Conservation (phyloP, 371 early-diverging fungal genomes). For the Mucor mucedo region DNA sequence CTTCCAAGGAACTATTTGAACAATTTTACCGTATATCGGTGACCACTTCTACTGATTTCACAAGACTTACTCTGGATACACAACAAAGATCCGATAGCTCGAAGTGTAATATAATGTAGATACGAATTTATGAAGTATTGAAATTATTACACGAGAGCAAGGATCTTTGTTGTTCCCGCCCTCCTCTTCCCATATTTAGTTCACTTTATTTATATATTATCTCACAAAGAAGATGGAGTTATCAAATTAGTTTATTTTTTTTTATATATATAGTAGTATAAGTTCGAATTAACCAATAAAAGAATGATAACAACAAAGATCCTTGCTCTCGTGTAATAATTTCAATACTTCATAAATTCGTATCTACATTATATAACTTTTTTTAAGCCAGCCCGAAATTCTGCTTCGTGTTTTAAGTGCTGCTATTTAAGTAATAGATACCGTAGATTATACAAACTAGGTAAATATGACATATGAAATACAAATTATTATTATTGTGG, state of each 20-base stretch:
- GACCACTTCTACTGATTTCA: conserved; percentile 31
- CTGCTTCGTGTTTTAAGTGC: too few relatives aligned
- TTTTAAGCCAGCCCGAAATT: too few relatives aligned
- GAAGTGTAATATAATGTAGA: conserved; percentile 13
- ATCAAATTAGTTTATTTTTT: too few relatives aligned
- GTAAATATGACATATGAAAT: too few relatives aligned
- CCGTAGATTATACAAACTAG: too few relatives aligned
- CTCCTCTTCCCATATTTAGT: conserved; percentile 15
- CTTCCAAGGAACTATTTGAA: conserved; percentile 7
- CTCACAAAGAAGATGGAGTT: too few relatives aligned
- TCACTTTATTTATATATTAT: too few relatives aligned
- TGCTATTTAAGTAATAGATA: too few relatives aligned
- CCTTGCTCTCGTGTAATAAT: conserved; percentile 3
- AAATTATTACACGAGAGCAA: conserved; percentile 6
- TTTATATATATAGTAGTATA: too few relatives aligned
- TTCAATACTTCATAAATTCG: conserved; percentile 1
- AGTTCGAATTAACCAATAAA: too few relatives aligned
- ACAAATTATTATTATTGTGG: too few relatives aligned
- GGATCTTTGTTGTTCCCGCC: conserved; percentile 14
- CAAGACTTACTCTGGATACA: conserved; percentile 19
- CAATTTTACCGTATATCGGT: conserved; percentile 32
- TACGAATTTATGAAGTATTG: conserved; percentile 1
- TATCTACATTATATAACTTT: conserved; percentile 8
- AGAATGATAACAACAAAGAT: conserved; percentile 16
- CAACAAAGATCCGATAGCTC: conserved; percentile 12